Evolutionary conservation across 129 eudicot species (phyloP).

Genomic region (Escallonia rubra): DNA sequence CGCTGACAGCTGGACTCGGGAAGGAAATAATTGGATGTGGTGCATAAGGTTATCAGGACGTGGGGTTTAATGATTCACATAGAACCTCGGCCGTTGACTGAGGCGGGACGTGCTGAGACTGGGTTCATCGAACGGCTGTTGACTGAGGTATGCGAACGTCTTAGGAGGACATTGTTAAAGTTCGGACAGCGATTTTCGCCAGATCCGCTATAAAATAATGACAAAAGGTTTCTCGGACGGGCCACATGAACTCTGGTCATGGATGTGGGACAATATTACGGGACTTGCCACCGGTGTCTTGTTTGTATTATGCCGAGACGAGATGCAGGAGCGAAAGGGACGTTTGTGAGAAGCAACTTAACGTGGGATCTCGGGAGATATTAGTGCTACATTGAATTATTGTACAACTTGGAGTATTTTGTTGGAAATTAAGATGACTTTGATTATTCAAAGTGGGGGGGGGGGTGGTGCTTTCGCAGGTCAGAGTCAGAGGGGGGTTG

Average conservation of each 20-base stretch:
- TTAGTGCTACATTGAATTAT: too few relatives aligned
- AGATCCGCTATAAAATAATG: neutral
- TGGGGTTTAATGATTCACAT: neutral
- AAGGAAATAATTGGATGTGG: neutral
- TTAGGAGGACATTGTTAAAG: neutral
- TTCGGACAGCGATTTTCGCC: neutral
- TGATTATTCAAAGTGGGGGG: too few relatives aligned
- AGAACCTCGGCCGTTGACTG: constrained; percentile 1
- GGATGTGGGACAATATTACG: neutral
- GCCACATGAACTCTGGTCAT: neutral
- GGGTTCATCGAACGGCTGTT: constrained; percentile 23
- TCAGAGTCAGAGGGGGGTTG: too few relatives aligned
- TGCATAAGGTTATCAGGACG: neutral
- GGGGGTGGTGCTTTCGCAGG: too few relatives aligned
- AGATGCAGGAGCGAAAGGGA: constrained; percentile 1
- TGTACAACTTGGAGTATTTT: too few relatives aligned
- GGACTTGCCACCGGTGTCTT: neutral
- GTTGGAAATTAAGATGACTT: too few relatives aligned
- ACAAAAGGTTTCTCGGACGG: constrained; percentile 4
- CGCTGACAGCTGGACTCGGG: constrained; percentile 44
- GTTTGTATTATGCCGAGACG: neutral
- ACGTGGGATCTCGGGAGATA: neutral
- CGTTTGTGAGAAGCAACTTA: neutral
- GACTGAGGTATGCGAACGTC: neutral
- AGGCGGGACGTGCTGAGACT: neutral